Evolutionary conservation across 352 stramenopile genomes (phyloP).

Genomic region (Pythium pyrilobum): DNA sequence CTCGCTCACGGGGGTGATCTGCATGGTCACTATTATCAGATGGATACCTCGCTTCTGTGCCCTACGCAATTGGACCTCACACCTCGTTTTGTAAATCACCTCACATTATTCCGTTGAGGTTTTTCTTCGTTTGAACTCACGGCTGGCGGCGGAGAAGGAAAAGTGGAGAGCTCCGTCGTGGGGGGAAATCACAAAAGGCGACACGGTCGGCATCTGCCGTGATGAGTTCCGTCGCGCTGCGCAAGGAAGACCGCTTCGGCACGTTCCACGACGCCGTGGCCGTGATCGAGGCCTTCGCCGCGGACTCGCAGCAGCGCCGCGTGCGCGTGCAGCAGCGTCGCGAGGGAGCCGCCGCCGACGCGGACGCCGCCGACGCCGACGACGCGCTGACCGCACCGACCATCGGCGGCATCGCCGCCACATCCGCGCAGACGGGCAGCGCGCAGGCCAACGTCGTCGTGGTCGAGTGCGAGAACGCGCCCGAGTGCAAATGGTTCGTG

Average conservation of each 20-base stretch:
- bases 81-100: slow-evolving; percentile 18
- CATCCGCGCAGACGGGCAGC: background rate
- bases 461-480: slow-evolving; percentile 58
- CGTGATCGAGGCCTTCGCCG: slow-evolving; percentile 52
- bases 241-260: slow-evolving; percentile 58
- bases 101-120: slow-evolving; percentile 3
- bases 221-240: slow-evolving; percentile 23
- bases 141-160: background rate
- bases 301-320: slow-evolving; percentile 44
- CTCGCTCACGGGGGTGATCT: too few species aligned
- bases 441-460: slow-evolving; percentile 38
- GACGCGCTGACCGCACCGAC: background rate
- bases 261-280: slow-evolving; percentile 61
- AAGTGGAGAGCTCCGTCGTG: slow-evolving; percentile 11
- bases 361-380: background rate
- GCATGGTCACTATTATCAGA: too few species aligned
- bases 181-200: slow-evolving; percentile 42
- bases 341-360: background rate
- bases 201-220: slow-evolving; percentile 18
- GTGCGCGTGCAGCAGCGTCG: slow-evolving; percentile 42
- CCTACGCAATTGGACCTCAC: slow-evolving; percentile 6
- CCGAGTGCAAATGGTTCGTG: slow-evolving; percentile 75
- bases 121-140: slow-evolving; percentile 21
- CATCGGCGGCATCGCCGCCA: background rate
- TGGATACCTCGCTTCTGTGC: background rate